Base-by-base conservation (phyloP, 2,329 filamentous ascomycete genomes). In the Podosphaera fusca region DNA sequence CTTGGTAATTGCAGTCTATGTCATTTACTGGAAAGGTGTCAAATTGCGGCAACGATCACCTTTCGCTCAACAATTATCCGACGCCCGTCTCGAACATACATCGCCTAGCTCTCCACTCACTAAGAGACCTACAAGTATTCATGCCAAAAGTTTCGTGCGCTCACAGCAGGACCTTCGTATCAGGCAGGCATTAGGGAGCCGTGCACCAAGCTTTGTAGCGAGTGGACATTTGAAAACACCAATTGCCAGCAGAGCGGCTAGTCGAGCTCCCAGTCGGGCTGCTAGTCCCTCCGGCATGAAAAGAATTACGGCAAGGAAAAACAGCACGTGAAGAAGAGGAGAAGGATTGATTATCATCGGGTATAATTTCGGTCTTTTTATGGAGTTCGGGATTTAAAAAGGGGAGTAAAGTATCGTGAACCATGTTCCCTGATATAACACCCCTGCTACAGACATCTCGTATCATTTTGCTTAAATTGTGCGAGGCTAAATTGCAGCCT, bases 1-100 rank as follows among this genome's bases (percentile, higher is more conserved):
- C 0, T 73, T 85, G 0, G 80, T 83, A 5, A 62, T 75, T 21
- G 78, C 79, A 0, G 79, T 85, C 4, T 84, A 84, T 59, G 70
- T 78, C 52, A 80, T 85, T 60, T 85, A 84, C 70, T 80, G 73
- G 72, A 76, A 78, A 57, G 82, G 82, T 0, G 79, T 80, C 0
- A 60, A 60, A 0, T 73, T 85, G 14, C 77, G 82, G 45, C 73
- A 75, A 58, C 69, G 75, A 1, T 84, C 81, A 10, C 75, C 77
- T 0, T 85, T 85, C 62, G 82, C 82, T 0, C 79, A 84, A 68
- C 74, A 75, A 46, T 69, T 85, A 2, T 76, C 76, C 70, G 60
- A 64, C 29, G 61, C 62, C 14, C 55, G 64, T 12, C 34, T 55
- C n/a, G 50, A 63, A 29, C 42, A 56, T 29, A 57, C 60, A 5